phyloP scores from a whole-genome alignment of 225 moss, liverwort and hornwort species.

The Neckera pumila region DNA sequence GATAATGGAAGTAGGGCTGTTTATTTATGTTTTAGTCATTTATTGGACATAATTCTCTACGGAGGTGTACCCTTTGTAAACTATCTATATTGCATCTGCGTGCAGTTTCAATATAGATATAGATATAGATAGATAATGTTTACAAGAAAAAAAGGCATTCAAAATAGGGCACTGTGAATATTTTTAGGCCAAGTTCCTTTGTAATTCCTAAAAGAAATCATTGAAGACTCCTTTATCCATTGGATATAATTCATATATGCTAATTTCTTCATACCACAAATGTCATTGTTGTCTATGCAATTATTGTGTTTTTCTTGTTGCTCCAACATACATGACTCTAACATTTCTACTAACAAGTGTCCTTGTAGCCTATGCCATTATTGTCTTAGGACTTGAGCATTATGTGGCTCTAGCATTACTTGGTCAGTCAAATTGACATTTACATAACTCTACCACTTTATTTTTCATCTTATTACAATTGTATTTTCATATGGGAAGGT shows the following conservation, averaged over 20 bases:
- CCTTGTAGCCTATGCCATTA: too few relatives aligned
- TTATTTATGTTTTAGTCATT: background rate
- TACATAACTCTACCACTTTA: background rate
- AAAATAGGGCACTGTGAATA: background rate
- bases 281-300: background rate
- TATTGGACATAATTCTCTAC: background rate
- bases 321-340: too few relatives aligned
- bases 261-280: background rate
- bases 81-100: too few relatives aligned
- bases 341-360: background rate
- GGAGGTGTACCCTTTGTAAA: too few relatives aligned
- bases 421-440: background rate
- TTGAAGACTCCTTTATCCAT: background rate
- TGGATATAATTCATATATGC: background rate
- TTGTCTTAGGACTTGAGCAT: too few relatives aligned
- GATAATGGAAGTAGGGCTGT: accelerated
- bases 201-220: too few relatives aligned
- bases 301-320: too few relatives aligned
- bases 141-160: too few relatives aligned
- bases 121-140: too few relatives aligned
- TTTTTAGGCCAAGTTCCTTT: background rate
- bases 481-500: background rate
- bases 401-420: too few relatives aligned
- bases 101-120: too few relatives aligned
- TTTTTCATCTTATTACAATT: background rate